Percentiles rank a stretch among this genome's conserved stretches.
Conservation (phyloP, 2,329 filamentous ascomycete genomes). For the Trichoderma oligosporum region DNA sequence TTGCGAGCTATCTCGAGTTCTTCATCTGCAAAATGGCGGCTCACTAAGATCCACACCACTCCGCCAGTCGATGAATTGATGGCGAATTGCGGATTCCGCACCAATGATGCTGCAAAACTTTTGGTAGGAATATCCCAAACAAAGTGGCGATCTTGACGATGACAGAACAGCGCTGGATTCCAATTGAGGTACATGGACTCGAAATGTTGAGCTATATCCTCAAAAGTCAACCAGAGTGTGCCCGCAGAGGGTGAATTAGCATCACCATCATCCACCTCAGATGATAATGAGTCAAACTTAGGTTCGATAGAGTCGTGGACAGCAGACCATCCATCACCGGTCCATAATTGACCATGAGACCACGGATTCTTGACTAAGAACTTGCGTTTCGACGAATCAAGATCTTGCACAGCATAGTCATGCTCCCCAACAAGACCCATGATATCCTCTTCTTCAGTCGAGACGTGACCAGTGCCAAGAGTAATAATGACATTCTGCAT, state of each 20-base stretch:
- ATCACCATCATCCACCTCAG: conserved; percentile 1
- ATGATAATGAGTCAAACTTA: background rate
- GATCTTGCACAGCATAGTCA: conserved; percentile 85
- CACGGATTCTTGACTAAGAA: conserved; percentile 94
- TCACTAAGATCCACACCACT: conserved; percentile 78
- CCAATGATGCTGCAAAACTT: conserved; percentile 52
- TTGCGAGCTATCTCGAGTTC: conserved; percentile 55
- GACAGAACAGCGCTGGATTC: conserved; percentile 79
- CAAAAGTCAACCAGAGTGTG: conserved; percentile 91
- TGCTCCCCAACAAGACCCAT: conserved; percentile 85
- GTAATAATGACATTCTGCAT: conserved; percentile 82
- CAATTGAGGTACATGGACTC: conserved; percentile 97
- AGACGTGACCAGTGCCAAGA: conserved; percentile 81
- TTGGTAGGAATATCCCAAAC: conserved; percentile 64
- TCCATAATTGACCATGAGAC: conserved; percentile 73
- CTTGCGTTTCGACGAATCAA: conserved; percentile 61
- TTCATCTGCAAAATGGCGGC: conserved; percentile 75
- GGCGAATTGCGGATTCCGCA: conserved; percentile 69
- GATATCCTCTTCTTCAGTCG: conserved; percentile 69
- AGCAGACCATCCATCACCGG: conserved; percentile 38
- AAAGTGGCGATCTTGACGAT: conserved; percentile 88
- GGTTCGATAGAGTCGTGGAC: background rate
- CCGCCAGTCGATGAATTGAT: conserved; percentile 56
- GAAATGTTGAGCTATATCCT: conserved; percentile 85
- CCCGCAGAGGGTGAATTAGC: conserved; percentile 46